A percentile compares a stretch with the other conserved stretches of the same genome.
Conservation (phyloP, 179 eudicot species). For the Beta macrorhiza region DNA sequence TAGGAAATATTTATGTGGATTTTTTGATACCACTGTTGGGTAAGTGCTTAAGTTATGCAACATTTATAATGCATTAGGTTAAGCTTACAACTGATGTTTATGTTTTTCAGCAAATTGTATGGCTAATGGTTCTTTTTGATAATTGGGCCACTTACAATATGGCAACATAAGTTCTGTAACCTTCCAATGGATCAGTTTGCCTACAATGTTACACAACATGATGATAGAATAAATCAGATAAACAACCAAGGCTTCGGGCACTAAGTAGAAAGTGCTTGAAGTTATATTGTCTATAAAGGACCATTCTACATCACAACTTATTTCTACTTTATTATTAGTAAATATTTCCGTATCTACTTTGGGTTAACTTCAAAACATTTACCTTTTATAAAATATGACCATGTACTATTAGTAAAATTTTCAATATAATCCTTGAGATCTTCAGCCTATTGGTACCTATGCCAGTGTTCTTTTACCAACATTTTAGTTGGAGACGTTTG, state of each 20-base stretch:
- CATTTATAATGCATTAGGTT: not conserved
- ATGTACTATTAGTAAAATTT: not conserved
- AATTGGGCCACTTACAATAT: not conserved
- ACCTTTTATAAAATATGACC: not conserved
- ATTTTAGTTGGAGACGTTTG: not conserved
- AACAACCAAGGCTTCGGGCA: not conserved
- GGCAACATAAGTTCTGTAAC: not conserved
- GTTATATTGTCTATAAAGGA: not conserved
- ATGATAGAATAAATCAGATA: not conserved
- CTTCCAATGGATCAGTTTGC: not conserved
- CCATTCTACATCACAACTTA: not conserved
- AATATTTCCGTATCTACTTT: not conserved
- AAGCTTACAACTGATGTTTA: not conserved
- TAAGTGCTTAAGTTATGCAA: slow-evolving; percentile 22
- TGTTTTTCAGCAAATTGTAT: not conserved
- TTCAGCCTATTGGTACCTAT: not conserved
- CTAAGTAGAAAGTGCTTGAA: not conserved
- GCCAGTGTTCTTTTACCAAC: not conserved
- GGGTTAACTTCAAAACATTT: not conserved
- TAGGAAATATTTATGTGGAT: slow-evolving; percentile 76
- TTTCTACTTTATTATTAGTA: too few relatives aligned
- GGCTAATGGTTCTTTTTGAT: not conserved
- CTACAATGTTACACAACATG: not conserved
- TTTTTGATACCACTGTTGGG: slow-evolving; percentile 89
- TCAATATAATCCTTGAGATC: not conserved